A percentile compares a stretch with the other conserved stretches of the same genome.
Evolutionary conservation across 805 yeast genomes (phyloP).

Genomic region (Candida manassasensis): DNA sequence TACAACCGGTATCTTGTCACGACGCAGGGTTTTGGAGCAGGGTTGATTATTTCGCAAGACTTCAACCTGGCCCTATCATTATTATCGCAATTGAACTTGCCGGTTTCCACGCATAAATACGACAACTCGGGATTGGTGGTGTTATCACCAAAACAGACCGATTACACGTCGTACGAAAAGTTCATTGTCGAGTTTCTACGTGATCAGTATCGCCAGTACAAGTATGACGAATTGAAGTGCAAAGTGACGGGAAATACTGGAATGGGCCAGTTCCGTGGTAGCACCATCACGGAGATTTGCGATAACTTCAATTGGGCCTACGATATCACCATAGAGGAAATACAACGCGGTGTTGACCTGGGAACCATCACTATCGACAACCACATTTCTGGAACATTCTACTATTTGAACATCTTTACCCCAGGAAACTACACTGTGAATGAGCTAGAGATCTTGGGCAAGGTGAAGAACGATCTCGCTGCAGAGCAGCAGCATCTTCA

Average conservation of each 20-base stretch:
- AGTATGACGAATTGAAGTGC: slow-evolving; percentile 18
- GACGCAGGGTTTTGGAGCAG: slow-evolving; percentile 49
- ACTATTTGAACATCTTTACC: slow-evolving; percentile 43
- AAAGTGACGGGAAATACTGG: slow-evolving; percentile 11
- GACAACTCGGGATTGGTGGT: slow-evolving; percentile 32
- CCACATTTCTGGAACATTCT: slow-evolving; percentile 60
- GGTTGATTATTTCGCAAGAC: slow-evolving; percentile 67
- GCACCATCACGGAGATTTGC: slow-evolving; percentile 39
- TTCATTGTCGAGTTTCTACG: slow-evolving; percentile 21
- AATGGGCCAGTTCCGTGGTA: slow-evolving; percentile 26
- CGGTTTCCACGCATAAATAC: slow-evolving; percentile 40
- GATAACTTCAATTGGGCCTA: slow-evolving; percentile 59
- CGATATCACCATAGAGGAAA: slow-evolving; percentile 59
- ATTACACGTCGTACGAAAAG: slow-evolving; percentile 22
- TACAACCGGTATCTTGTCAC: slow-evolving; percentile 32
- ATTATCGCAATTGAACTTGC: slow-evolving; percentile 55
- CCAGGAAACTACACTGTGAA: slow-evolving; percentile 1
- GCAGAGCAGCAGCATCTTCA: slow-evolving; percentile 1
- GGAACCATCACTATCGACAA: slow-evolving; percentile 65
- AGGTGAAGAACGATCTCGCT: background rate
- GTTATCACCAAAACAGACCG: slow-evolving; percentile 20
- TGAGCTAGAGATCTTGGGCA: background rate
- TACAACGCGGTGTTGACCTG: slow-evolving; percentile 50
- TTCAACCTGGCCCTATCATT: slow-evolving; percentile 55
- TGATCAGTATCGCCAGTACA: slow-evolving; percentile 20